Percentiles rank a stretch among this genome's conserved stretches.
phyloP scores from a whole-genome alignment of 2,329 filamentous ascomycete species.

The Calonectria pauciramosa region DNA sequence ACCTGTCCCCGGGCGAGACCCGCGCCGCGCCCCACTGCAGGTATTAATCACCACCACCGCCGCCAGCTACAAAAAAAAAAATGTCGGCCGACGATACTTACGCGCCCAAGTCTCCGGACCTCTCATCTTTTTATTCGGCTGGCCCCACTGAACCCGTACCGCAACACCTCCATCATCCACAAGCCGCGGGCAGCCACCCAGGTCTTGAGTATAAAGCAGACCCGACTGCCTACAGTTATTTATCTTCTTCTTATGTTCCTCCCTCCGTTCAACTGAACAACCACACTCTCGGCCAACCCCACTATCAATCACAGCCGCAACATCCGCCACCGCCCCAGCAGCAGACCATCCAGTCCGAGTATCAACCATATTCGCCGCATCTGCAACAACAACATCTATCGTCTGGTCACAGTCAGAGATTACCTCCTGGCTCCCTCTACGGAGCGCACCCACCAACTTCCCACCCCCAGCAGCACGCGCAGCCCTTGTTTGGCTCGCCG shows the following conservation, averaged over 20 bases:
- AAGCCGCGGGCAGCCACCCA: constrained; percentile 47
- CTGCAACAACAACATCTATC: constrained; percentile 37
- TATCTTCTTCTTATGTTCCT: constrained; percentile 40
- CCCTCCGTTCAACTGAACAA: constrained; percentile 36
- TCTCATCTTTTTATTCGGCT: constrained; percentile 67
- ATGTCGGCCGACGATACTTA: constrained; percentile 67
- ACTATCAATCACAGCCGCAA: constrained; percentile 42
- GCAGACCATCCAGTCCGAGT: constrained; percentile 36
- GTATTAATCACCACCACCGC: constrained; percentile 35
- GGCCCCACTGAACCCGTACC: constrained; percentile 52
- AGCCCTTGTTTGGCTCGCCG: constrained; percentile 30
- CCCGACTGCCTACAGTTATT: constrained; percentile 45
- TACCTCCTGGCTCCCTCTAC: constrained; percentile 25
- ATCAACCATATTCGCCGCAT: constrained; percentile 41
- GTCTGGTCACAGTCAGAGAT: constrained; percentile 22
- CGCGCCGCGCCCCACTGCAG: constrained; percentile 37
- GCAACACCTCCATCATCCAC: constrained; percentile 50
- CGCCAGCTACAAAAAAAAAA: constrained; percentile 44
- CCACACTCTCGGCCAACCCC: constrained; percentile 44
- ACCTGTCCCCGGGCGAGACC: constrained; percentile 9
- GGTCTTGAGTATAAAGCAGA: constrained; percentile 51
- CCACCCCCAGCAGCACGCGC: constrained; percentile 34
- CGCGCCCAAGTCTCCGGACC: constrained; percentile 71
- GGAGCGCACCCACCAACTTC: constrained; percentile 23
- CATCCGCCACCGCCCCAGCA: constrained; percentile 44